phyloP scores from a whole-genome alignment of 2,329 filamentous ascomycete genomes.

The Fusarium sp. region DNA sequence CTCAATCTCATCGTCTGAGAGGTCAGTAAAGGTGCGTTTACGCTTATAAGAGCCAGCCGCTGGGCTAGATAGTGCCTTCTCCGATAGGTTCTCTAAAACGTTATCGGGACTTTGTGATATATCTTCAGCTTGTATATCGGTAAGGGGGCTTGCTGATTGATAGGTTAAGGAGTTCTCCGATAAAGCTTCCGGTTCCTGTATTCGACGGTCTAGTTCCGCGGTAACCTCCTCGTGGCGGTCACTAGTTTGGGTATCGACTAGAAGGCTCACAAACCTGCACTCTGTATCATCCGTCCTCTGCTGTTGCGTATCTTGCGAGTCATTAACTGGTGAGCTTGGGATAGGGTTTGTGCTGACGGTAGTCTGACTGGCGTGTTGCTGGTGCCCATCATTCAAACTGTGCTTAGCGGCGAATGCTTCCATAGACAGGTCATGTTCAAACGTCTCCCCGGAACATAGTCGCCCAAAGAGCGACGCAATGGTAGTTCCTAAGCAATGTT shows the following conservation, averaged over 20 bases:
- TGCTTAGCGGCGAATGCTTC: slow-evolving; percentile 40
- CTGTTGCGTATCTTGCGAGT: not conserved
- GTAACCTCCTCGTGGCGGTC: not conserved
- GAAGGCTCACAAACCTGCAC: not conserved
- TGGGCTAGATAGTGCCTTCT: not conserved
- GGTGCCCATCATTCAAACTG: not conserved
- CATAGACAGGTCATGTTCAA: slow-evolving; percentile 75
- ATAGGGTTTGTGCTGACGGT: slow-evolving; percentile 17
- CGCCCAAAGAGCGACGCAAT: slow-evolving; percentile 78
- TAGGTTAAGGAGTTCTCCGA: not conserved
- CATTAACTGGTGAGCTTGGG: slow-evolving; percentile 13
- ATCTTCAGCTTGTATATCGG: not conserved
- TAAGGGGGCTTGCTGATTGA: not conserved
- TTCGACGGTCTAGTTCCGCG: not conserved
- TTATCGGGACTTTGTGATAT: not conserved
- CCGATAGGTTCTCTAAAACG: not conserved
- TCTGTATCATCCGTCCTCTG: not conserved
- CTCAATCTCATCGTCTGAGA: slow-evolving; percentile 1
- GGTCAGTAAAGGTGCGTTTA: slow-evolving; percentile 40
- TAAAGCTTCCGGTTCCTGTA: not conserved
- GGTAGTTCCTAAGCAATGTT: slow-evolving; percentile 58
- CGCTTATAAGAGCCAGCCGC: not conserved
- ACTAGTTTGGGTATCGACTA: slow-evolving; percentile 20
- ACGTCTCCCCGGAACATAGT: slow-evolving; percentile 69
- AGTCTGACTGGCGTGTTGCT: slow-evolving; percentile 29